Percentiles rank a stretch among this genome's conserved stretches.
Evolutionary conservation across 352 stramenopile species (phyloP).

Genomic region (Phytophthora colocasiae): DNA sequence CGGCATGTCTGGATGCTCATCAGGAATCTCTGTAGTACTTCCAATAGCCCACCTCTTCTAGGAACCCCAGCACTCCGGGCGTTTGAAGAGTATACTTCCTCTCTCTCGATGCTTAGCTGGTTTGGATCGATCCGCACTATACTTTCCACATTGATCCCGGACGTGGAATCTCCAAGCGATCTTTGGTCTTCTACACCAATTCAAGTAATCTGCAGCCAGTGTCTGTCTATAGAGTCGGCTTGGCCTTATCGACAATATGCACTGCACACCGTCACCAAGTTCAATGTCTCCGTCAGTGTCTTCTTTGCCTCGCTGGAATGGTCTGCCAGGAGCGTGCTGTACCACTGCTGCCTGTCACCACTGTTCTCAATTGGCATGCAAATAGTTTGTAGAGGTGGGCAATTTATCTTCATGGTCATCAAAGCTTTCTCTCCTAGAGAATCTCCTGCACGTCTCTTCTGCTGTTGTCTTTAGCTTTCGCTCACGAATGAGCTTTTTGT

Average conservation of each 20-base stretch:
- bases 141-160: neutral
- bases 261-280: too few relatives aligned
- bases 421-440: neutral
- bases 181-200: neutral
- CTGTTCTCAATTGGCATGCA: neutral
- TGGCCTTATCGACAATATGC: neutral
- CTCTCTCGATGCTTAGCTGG: too few relatives aligned
- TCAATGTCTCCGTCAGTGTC: neutral
- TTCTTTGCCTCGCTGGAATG: neutral
- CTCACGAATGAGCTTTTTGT: neutral
- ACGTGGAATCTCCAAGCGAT: neutral
- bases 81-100: too few relatives aligned
- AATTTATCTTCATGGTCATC: constrained; percentile 1
- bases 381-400: neutral
- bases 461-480: neutral
- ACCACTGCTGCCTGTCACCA: neutral
- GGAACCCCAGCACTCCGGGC: too few relatives aligned
- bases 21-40: too few relatives aligned
- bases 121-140: neutral
- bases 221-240: neutral
- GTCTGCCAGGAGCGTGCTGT: neutral
- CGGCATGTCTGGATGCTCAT: too few relatives aligned
- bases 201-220: neutral
- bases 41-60: too few relatives aligned
- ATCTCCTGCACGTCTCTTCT: neutral